Evolutionary conservation across 192 early-diverging fungal species (phyloP), one percentile per base, ranked within the genome.

Genomic region (Entomortierella lignicola): DNA sequence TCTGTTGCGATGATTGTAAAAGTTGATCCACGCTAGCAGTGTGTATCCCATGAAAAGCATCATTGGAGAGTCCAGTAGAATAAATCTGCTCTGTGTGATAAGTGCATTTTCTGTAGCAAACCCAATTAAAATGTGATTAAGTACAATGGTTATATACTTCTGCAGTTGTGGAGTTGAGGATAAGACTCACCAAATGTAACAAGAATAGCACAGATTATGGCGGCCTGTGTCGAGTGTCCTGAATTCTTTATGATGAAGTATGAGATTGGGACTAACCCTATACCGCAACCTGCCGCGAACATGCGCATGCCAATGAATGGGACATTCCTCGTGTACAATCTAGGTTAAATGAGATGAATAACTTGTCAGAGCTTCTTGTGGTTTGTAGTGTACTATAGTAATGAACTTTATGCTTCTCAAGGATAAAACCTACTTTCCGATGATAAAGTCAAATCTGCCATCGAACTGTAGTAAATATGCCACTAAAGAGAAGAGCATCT

Each of bases 51-150:
- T 93, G 75, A 97, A 97, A 27, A 98, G 87, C 68, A 99, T 85
- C 60, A 99, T 85, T 58, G 97, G 94, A 15, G 93, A 88, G 82
- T 98, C 96, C 37, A 98, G 84, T 34, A 98, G 85, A 51, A 98
- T 98, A 41, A 97, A 83, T 32, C 97, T 89, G 48, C 92, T 93
- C 81, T 99, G 95, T 0, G 96, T 90, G 48, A 97, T 85, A 75
- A 98, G 82, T 0, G 94, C 88, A 77, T 95, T 99, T 66, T 99
- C 96, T 93, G 59, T n/a, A n/a, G n/a, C n/a, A n/a, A n/a, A n/a
- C n/a, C n/a, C n/a, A n/a, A n/a, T n/a, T n/a, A n/a, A n/a, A n/a
- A n/a, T n/a, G n/a, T n/a, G n/a, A n/a, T n/a, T n/a, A n/a, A n/a
- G n/a, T n/a, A n/a, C n/a, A n/a, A n/a, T n/a, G n/a, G n/a, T n/a